Percentiles rank a stretch among this genome's conserved stretches.
phyloP scores from a whole-genome alignment of 495 filamentous ascomycete genomes.

The Trichoderma reesei region DNA sequence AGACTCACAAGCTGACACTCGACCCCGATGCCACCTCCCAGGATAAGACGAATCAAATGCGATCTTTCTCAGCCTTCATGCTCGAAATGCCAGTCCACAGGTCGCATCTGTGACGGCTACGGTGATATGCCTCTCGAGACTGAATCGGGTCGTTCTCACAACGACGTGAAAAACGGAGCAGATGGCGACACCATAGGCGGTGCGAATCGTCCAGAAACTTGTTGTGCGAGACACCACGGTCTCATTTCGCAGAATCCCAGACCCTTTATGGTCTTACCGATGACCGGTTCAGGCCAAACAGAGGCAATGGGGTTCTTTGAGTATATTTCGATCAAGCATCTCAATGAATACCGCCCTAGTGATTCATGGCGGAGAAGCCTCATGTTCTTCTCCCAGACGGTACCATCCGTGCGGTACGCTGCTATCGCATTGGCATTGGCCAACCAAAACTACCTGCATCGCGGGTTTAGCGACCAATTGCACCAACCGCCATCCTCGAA shows the following conservation, averaged over 20 bases:
- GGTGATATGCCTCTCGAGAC: background rate
- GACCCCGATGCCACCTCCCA: conserved; percentile 8
- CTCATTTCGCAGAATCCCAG: conserved; percentile 10
- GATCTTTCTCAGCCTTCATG: conserved; percentile 16
- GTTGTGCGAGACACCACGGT: background rate
- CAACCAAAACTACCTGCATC: conserved; percentile 17
- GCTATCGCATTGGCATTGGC: conserved; percentile 23
- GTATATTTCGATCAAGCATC: conserved; percentile 22
- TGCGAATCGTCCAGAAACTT: background rate
- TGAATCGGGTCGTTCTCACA: conserved; percentile 6
- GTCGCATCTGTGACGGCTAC: conserved; percentile 18
- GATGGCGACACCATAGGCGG: background rate
- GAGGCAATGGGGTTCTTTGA: conserved; percentile 24
- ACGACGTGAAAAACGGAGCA: background rate
- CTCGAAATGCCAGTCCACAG: conserved; percentile 17
- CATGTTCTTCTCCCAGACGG: conserved; percentile 26
- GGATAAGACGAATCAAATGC: conserved; percentile 18
- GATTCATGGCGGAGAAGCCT: conserved; percentile 23
- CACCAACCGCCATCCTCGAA: background rate
- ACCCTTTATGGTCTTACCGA: conserved; percentile 13
- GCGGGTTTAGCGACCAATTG: background rate
- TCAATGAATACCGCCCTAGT: conserved; percentile 23
- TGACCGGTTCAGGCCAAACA: conserved; percentile 16
- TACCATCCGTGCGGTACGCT: conserved; percentile 24
- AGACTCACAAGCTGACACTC: conserved; percentile 6